Conservation (phyloP, 2,329 filamentous ascomycete species). For the Arthrinium puccinioides region DNA sequence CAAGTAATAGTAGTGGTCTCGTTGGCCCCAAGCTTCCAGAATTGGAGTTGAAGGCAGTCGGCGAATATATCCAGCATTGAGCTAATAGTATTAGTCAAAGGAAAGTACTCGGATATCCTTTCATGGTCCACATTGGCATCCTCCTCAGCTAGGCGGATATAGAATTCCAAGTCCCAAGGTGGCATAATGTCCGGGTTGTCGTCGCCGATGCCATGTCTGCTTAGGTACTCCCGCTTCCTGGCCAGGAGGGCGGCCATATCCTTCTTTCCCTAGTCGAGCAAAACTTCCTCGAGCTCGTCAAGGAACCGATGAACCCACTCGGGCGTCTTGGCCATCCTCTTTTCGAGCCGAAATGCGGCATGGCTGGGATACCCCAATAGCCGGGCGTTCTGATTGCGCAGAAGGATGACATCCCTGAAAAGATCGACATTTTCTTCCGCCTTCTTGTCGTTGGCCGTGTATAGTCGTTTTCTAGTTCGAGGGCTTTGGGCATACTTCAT, state of each 20-base stretch:
- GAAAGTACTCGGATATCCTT: constrained; percentile 50
- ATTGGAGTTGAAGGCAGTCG: constrained; percentile 44
- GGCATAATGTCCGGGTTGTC: background rate
- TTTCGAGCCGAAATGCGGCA: background rate
- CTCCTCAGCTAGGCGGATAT: constrained; percentile 45
- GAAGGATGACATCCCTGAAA: background rate
- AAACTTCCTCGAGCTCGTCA: background rate
- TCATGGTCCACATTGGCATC: constrained; percentile 46
- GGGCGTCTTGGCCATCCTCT: background rate
- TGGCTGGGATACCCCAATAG: background rate
- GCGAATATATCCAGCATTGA: constrained; percentile 52
- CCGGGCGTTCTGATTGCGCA: background rate
- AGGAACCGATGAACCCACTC: background rate
- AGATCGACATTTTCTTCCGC: background rate
- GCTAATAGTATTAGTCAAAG: constrained; percentile 42
- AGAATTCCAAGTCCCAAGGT: constrained; percentile 25
- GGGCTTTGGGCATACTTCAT: background rate
- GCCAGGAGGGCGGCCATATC: background rate
- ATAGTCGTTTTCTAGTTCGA: background rate
- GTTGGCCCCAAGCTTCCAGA: constrained; percentile 40
- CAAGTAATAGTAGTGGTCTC: constrained; percentile 43
- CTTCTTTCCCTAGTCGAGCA: background rate
- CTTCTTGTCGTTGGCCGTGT: background rate
- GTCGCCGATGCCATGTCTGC: background rate
- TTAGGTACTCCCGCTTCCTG: background rate